Conservation (phyloP, 1,284 basidiomycete genomes). For the Phaffia rhodozyma region DNA sequence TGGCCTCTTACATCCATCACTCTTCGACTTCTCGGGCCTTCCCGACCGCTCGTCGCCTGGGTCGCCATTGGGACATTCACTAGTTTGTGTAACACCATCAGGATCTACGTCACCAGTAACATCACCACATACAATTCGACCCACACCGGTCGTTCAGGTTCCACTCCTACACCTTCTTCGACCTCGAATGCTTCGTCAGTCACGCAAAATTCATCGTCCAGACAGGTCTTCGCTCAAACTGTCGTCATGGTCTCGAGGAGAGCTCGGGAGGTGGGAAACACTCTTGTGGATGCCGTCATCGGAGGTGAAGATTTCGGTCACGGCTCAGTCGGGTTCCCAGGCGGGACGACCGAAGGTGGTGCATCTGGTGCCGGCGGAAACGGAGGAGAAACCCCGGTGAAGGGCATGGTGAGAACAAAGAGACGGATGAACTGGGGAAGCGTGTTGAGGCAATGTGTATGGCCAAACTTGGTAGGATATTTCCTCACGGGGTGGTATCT, state of each 20-base stretch:
- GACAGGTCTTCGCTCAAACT: neutral
- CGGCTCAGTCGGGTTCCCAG: neutral
- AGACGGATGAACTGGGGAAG: constrained; percentile 15
- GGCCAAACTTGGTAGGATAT: constrained; percentile 12
- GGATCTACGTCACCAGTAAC: constrained; percentile 39
- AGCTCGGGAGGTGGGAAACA: neutral
- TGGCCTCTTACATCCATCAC: constrained; percentile 37
- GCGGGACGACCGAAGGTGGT: neutral
- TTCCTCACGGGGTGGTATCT: constrained; percentile 12
- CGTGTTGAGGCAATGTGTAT: constrained; percentile 12
- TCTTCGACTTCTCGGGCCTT: constrained; percentile 30
- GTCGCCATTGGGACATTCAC: constrained; percentile 38
- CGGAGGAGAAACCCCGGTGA: neutral
- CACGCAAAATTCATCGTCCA: no score
- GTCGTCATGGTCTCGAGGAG: neutral
- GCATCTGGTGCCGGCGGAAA: neutral
- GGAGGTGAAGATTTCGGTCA: neutral
- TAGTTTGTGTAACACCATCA: constrained; percentile 31
- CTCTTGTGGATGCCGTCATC: constrained; percentile 5
- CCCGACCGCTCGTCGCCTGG: constrained; percentile 34
- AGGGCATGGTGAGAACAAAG: constrained; percentile 7
- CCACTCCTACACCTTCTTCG: no score
- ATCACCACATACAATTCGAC: constrained; percentile 21
- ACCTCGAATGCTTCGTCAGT: no score
- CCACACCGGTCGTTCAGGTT: neutral